phyloP scores from a whole-genome alignment of 768 basidiomycete species.

The Leccinum olivaceopallidum region DNA sequence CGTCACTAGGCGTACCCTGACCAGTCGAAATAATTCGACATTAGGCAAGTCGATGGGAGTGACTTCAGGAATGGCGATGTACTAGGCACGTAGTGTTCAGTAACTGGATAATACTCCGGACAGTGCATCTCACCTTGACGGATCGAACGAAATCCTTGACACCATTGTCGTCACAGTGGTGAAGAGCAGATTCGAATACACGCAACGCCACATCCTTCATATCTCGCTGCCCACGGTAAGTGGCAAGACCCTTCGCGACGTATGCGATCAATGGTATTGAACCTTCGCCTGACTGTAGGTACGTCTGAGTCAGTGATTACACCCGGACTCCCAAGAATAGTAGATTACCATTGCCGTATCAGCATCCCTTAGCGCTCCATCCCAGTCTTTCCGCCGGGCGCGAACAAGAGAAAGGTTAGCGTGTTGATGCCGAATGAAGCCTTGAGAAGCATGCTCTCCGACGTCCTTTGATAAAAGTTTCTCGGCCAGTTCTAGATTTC shows the following conservation, averaged over 20 bases:
- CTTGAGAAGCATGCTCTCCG: background rate
- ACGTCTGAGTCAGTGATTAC: background rate
- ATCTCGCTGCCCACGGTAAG: background rate
- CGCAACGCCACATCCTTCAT: background rate
- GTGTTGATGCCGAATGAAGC: background rate
- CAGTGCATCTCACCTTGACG: too few relatives aligned
- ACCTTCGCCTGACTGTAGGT: background rate
- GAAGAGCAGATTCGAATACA: background rate
- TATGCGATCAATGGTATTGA: background rate
- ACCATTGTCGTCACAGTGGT: background rate
- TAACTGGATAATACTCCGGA: too few relatives aligned
- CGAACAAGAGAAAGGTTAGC: background rate
- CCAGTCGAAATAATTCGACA: too few relatives aligned
- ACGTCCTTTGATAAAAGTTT: background rate
- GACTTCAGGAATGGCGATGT: too few relatives aligned
- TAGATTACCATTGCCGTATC: background rate
- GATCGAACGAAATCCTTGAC: too few relatives aligned
- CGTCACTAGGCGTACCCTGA: background rate
- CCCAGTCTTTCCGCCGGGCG: background rate
- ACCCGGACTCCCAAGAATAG: background rate
- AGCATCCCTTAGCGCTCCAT: background rate
- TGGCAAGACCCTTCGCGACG: background rate
- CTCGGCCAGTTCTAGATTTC: background rate
- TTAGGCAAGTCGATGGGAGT: too few relatives aligned
- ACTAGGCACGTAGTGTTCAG: too few relatives aligned